Base-by-base conservation (phyloP, 169 alveolate genomes). In the Theileria equi region DNA sequence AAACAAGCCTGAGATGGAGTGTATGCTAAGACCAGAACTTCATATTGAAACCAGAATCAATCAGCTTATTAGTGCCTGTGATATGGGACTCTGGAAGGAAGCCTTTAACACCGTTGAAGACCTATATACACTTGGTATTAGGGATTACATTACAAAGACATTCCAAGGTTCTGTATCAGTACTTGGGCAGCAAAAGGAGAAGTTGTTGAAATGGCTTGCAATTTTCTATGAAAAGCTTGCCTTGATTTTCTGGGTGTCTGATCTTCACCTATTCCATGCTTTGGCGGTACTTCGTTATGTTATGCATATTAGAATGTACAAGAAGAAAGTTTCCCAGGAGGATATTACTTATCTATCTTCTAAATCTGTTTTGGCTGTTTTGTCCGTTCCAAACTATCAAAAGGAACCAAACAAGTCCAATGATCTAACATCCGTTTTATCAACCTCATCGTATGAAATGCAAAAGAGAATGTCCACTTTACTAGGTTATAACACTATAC, bases 21-120 rank as follows among this genome's bases (percentile, higher is more conserved):
- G 86, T 21, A 79, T 89, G 82, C 82, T 88, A 7, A 84, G 88
- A 81, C 90, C 94, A 58, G 92, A 95, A 67, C 81, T 92, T 31
- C 94, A 91, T 61, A 55, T 91, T 35, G 95, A 93, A 67, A 91
- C 97, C 8, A 89, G 98, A 59, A 91, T 93, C 47, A 92, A 89
- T 36, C 97, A 92, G 80, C 88, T 95, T 13, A 90, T 91, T 44
- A 89, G 93, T 21, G 96, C 98, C 13, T 89, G 96, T 43, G 96
- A 95, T 57, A 80, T 96, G 73, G 88, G 86, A 43, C 82, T 94
- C 70, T 96, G 98, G 98, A 90, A 92, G 57, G 98, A 96, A 70
- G 95, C 98, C 29, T 91, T 93, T 68, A 92, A 90, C 71, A 94
- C 97, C 5, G 96, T 96, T 21, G 98, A 95, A 82, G 98, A 96